Evolutionary conservation across 129 eudicot genomes (phyloP).

Genomic region (Centella asiatica): DNA sequence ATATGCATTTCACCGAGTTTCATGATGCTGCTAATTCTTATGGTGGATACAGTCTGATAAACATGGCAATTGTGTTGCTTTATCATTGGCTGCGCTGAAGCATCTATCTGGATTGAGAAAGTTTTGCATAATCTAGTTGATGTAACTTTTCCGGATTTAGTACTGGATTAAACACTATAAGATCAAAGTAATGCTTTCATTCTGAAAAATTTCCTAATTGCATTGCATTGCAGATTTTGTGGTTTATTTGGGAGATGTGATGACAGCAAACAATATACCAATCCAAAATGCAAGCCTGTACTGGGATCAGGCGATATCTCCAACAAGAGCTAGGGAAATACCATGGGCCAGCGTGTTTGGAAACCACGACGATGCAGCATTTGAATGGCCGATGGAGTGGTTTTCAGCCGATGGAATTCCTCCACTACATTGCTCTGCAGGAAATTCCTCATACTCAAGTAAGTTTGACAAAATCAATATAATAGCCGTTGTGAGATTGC

Average conservation of each 20-base stretch:
- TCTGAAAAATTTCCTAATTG: not conserved
- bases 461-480: constrained; percentile 12
- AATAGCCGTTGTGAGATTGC: not conserved
- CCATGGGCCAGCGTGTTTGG: constrained; percentile 91
- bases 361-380: constrained; percentile 89
- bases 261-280: constrained; percentile 88
- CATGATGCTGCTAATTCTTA: too few species aligned
- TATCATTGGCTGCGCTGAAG: too few species aligned
- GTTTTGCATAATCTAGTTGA: too few species aligned
- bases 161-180: too few species aligned
- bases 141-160: not conserved
- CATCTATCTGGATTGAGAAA: too few species aligned
- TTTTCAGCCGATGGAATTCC: constrained; percentile 71
- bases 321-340: constrained; percentile 64
- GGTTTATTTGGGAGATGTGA: constrained; percentile 84
- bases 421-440: constrained; percentile 42
- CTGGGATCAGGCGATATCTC: constrained; percentile 83
- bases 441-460: constrained; percentile 20
- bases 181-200: too few species aligned
- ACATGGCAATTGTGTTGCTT: too few species aligned
- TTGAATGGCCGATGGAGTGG: constrained; percentile 94
- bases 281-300: constrained; percentile 69
- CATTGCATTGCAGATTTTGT: constrained; percentile 60
- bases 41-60: too few species aligned
- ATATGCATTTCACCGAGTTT: too few species aligned